Evolutionary conservation across 441 rosid species (phyloP).

Genomic region (Sinapis alba): DNA sequence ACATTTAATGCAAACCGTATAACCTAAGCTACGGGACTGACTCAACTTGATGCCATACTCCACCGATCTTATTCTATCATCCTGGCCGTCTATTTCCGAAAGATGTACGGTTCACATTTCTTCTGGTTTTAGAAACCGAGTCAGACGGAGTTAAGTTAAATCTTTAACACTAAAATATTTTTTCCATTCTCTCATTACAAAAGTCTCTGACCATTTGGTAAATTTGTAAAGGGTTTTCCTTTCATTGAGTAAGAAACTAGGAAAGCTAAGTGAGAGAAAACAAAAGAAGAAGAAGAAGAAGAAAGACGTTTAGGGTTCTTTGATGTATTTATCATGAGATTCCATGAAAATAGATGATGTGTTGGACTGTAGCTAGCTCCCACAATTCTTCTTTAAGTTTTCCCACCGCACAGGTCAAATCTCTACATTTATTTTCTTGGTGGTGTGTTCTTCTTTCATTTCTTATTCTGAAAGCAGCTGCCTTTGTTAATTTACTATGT

Average conservation of each 20-base stretch:
- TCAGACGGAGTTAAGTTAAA: conserved; percentile 28
- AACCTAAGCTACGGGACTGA: conserved; percentile 33
- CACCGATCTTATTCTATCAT: conserved; percentile 24
- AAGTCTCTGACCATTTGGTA: conserved; percentile 32
- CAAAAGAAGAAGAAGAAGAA: neutral
- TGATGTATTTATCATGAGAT: conserved; percentile 28
- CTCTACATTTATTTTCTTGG: neutral
- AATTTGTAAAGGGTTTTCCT: neutral
- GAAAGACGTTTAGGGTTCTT: conserved; percentile 34
- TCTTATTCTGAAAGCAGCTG: neutral
- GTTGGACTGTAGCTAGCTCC: conserved; percentile 8
- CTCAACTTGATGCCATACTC: conserved; percentile 34
- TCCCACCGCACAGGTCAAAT: conserved; percentile 4
- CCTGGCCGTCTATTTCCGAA: conserved; percentile 19
- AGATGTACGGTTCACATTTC: conserved; percentile 21
- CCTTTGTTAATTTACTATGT: neutral
- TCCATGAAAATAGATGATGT: conserved; percentile 17
- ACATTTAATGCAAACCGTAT: conserved; percentile 40
- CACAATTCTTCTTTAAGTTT: conserved; percentile 3
- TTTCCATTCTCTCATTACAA: conserved; percentile 8
- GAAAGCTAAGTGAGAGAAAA: conserved; percentile 25
- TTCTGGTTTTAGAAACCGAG: conserved; percentile 28
- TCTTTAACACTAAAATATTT: conserved; percentile 14
- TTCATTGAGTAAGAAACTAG: conserved; percentile 14
- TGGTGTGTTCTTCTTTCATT: neutral